Percentiles rank a stretch among this genome's conserved stretches.
These are phyloP conservation scores for Leishmania turanica DNA, from an alignment of 208 protist genomes.

Conservation along the genomic window DNA sequence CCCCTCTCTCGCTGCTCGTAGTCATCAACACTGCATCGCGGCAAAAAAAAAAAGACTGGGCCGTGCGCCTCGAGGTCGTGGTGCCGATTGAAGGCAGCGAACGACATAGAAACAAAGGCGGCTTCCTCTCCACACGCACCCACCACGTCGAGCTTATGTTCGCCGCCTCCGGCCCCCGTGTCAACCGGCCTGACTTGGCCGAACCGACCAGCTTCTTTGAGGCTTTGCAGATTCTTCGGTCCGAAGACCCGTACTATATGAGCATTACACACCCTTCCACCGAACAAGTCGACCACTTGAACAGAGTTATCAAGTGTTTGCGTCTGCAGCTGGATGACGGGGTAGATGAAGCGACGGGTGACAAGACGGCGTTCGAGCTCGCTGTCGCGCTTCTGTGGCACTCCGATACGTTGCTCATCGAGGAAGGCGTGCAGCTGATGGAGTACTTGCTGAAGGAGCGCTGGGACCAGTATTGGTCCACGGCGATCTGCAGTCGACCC, in stretches of 20 bases:
- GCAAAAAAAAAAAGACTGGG: too few species aligned
- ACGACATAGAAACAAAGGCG: not conserved
- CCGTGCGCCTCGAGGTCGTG: not conserved
- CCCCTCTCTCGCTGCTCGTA: too few species aligned
- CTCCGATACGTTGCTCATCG: slow-evolving; percentile 42
- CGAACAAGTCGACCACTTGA: slow-evolving; percentile 57
- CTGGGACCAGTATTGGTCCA: slow-evolving; percentile 52
- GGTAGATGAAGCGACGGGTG: slow-evolving; percentile 24
- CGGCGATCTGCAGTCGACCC: slow-evolving; percentile 12
- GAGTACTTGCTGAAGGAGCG: slow-evolving; percentile 55
- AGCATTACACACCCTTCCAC: slow-evolving; percentile 47
- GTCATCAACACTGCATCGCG: not conserved
- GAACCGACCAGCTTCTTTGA: slow-evolving; percentile 18
- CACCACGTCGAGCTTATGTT: not conserved
- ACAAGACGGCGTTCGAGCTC: slow-evolving; percentile 56
- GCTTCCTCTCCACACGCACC: not conserved
- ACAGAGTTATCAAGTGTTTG: slow-evolving; percentile 44
- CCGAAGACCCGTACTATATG: slow-evolving; percentile 37
- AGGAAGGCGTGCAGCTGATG: slow-evolving; percentile 76
- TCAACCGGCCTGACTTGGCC: not conserved
- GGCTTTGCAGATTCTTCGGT: slow-evolving; percentile 23
- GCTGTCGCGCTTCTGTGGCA: slow-evolving; percentile 72
- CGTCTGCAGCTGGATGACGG: slow-evolving; percentile 36
- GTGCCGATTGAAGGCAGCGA: not conserved
- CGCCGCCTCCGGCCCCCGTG: not conserved